Evolutionary conservation across 768 basidiomycete genomes (phyloP).

Genomic region (Rhizopogon rudus): DNA sequence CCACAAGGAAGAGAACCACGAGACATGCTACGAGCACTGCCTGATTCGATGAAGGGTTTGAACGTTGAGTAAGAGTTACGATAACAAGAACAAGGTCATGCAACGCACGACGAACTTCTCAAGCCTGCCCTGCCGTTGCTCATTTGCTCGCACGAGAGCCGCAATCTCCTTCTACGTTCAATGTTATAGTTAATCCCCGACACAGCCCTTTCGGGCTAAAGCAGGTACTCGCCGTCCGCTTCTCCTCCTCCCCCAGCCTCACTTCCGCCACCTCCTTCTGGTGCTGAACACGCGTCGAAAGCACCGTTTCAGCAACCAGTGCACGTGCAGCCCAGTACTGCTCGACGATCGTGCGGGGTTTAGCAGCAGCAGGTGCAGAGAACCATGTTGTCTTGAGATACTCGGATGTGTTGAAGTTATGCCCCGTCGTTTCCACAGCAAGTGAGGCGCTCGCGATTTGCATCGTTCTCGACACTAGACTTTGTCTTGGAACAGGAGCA

Average conservation of each 20-base stretch:
- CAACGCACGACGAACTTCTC: slow-evolving; percentile 48
- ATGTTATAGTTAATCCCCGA: not conserved
- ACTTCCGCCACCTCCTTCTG: slow-evolving; percentile 43
- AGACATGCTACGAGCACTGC: slow-evolving; percentile 13
- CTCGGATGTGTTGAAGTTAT: not conserved
- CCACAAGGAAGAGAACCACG: slow-evolving; percentile 15
- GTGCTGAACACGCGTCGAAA: slow-evolving; percentile 44
- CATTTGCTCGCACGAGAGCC: slow-evolving; percentile 34
- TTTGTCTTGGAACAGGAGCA: not conserved
- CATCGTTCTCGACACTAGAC: slow-evolving; percentile 25
- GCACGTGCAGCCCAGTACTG: slow-evolving; percentile 71
- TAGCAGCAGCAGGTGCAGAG: slow-evolving; percentile 14
- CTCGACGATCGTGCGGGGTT: slow-evolving; percentile 31
- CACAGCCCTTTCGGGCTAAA: not conserved
- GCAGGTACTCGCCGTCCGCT: slow-evolving; percentile 39
- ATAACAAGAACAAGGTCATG: not conserved
- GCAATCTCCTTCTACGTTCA: slow-evolving; percentile 38
- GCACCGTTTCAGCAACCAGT: slow-evolving; percentile 56
- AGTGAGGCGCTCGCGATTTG: slow-evolving; percentile 16
- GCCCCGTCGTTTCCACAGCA: not conserved
- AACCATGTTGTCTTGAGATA: slow-evolving; percentile 13
- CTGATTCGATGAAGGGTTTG: slow-evolving; percentile 4
- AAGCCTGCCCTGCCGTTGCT: slow-evolving; percentile 42
- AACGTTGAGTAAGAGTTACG: slow-evolving; percentile 10
- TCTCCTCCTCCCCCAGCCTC: slow-evolving; percentile 36